Base-by-base conservation (phyloP, 768 basidiomycete species). In the Pisolithus orientalis region DNA sequence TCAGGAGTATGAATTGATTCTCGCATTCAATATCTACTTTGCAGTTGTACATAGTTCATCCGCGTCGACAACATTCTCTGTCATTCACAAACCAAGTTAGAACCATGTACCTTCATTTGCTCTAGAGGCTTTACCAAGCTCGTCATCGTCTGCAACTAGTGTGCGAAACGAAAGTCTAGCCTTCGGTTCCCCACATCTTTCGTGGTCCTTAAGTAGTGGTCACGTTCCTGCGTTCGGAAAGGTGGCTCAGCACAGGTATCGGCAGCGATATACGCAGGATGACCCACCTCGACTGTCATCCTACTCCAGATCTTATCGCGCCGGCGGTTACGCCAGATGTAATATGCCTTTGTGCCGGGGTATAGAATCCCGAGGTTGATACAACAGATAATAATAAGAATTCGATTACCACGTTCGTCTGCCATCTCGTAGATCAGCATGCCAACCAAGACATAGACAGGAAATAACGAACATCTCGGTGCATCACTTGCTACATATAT, bases 151-250 rank as follows among this genome's bases (percentile, higher is more conserved):
- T 4, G 31, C 9, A 32, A 32, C 38, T 58, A 82, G 60, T 83
- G 80, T 6, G 75, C 76, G 57, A 85, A 84, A 24, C 80, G 70
- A 70, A 83, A 84, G 58, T 84, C 80, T 56, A 83, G 61, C 47
- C 79, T 67, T 55, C 75, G 64, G 57, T 82, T 84, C 17, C 83
- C 82, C 47, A 73, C 69, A 52, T 86, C 84, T 37, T 69, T 76
- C 5, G 85, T 82, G 14, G 74, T 83, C 49, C 76, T 72, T 0
- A 84, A 61, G 63, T 86, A 85, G 29, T 81, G 69, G 49, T 72
- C 65, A 59, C 75, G 77, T 62, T 82, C 73, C 80, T 82, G 11
- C 34, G 58, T 28, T 27, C 7, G 11, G 6, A 44, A 11, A 34
- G 13, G 34, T 2, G 8, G 6, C 28, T 14, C 21, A 16, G 9